phyloP scores from a whole-genome alignment of 371 early-diverging fungal species.

The Actinomucor elegans region DNA sequence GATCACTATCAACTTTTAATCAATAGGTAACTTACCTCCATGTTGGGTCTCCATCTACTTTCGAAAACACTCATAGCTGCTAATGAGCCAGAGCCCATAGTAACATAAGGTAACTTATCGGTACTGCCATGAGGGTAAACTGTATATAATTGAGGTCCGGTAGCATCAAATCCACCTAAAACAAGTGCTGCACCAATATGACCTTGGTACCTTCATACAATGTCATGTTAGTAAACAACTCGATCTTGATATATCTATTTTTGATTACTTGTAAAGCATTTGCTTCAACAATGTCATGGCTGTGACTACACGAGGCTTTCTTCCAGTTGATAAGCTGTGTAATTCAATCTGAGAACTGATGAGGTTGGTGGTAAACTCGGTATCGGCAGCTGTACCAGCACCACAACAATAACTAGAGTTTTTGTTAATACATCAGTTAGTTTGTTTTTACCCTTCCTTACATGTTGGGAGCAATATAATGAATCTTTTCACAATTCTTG shows the following conservation, averaged over 20 bases:
- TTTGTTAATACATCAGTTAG: not conserved
- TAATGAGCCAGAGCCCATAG: slow-evolving; percentile 98
- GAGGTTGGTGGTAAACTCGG: slow-evolving; percentile 93
- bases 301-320: slow-evolving; percentile 88
- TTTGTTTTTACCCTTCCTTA: slow-evolving; percentile 14
- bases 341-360: slow-evolving; percentile 94
- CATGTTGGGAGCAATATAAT: slow-evolving; percentile 98
- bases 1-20: not conserved
- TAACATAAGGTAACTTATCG: slow-evolving; percentile 94
- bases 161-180: slow-evolving; percentile 95
- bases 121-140: slow-evolving; percentile 98
- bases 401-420: slow-evolving; percentile 91
- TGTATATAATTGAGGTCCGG: slow-evolving; percentile 92
- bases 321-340: slow-evolving; percentile 88
- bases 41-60: slow-evolving; percentile 79
- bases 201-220: slow-evolving; percentile 83
- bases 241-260: no score
- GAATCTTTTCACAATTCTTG: slow-evolving; percentile 99
- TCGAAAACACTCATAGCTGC: slow-evolving; percentile 99
- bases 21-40: slow-evolving; percentile 64
- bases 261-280: slow-evolving; percentile 88
- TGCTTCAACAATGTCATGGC: slow-evolving; percentile 97
- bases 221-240: no score
- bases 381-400: slow-evolving; percentile 99
- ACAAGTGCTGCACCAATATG: slow-evolving; percentile 97